These are phyloP conservation scores for Debaryomyces fabryi DNA, from an alignment of 1,139 yeast species.

Conservation along the genomic window DNA sequence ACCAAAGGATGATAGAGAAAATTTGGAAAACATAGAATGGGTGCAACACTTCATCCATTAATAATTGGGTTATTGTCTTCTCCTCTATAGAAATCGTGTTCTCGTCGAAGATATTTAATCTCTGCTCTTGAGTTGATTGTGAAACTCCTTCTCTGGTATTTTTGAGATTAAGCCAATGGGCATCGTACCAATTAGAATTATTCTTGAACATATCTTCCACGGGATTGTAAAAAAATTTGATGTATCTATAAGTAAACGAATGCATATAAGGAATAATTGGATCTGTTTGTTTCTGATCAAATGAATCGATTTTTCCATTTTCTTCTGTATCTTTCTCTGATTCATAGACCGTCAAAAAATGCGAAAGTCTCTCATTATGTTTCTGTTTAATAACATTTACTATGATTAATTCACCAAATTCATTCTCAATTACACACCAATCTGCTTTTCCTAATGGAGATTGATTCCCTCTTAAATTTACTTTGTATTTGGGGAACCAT, in stretches of 20 bases:
- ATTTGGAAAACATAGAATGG: constrained; percentile 95
- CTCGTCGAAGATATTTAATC: constrained; percentile 73
- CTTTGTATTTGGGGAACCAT: constrained; percentile 83
- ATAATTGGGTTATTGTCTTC: constrained; percentile 63
- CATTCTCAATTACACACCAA: constrained; percentile 94
- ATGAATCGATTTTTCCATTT: constrained; percentile 16
- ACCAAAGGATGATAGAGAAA: constrained; percentile 88
- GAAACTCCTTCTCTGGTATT: constrained; percentile 71
- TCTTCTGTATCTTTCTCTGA: constrained; percentile 22
- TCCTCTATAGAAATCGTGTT: constrained; percentile 78
- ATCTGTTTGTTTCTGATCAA: constrained; percentile 37
- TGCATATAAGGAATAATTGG: constrained; percentile 73
- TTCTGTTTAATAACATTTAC: constrained; percentile 57
- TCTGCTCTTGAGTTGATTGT: constrained; percentile 65
- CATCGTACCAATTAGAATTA: constrained; percentile 84
- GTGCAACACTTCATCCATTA: constrained; percentile 86
- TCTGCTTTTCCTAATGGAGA: constrained; percentile 80
- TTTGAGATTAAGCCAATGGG: constrained; percentile 65
- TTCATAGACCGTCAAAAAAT: constrained; percentile 51
- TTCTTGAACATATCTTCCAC: constrained; percentile 82
- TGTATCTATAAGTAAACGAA: constrained; percentile 78
- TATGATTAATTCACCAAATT: constrained; percentile 80
- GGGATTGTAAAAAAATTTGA: constrained; percentile 82
- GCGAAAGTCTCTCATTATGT: constrained; percentile 72
- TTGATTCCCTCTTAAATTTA: constrained; percentile 65